Evolutionary conservation across 441 rosid species (phyloP), one percentile per base, ranked within the genome.

Genomic region (Gossypium aridum): DNA sequence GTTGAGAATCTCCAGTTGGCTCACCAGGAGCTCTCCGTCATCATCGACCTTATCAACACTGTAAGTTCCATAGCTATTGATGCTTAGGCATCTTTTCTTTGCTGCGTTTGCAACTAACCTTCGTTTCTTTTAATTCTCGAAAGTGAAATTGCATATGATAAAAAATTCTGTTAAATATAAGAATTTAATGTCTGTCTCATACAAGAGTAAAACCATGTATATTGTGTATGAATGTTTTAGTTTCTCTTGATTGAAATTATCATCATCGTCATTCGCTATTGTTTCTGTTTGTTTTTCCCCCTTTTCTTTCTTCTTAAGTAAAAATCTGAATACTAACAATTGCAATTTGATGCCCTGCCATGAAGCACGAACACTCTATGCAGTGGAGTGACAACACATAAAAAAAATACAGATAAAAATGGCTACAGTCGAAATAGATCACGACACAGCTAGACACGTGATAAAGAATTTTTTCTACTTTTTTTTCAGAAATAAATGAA

Each of bases 1-100:
- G 89, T 90, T 57, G 98, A 95, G 90, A 95, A 95, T 76, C 83
- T 95, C 90, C 91, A 85, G 57, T 79, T 89, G 80, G 99, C 97
- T 87, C 90, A 87, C 63, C 97, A 95, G 84, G 98, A 95, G 90
- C 93, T 95, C 66, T 85, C 93, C 25, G 92, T 95, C 47, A 84
- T 93, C 77, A 75, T 91, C 31, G 98, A 93, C 87, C 96, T 93
- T 80, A 91, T 93, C 78, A 88, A 85, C 76, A 91, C 97, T 56
- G 98, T 93, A 81, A 91, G 89, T 73, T 75, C 39, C 76, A n/a
- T 56, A 68, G 7, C 55, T 14, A 47, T 71, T 76, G 37, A 17
- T 80, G 56, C 34, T 13, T 19, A 12, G 51, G n/a, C 20, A 2
- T 17, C 34, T 6, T 71, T 71, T 71, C 37, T 3, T 68, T 51